Evolutionary conservation across 2,329 filamentous ascomycete genomes (phyloP).

Genomic region (Fusarium redolens): DNA sequence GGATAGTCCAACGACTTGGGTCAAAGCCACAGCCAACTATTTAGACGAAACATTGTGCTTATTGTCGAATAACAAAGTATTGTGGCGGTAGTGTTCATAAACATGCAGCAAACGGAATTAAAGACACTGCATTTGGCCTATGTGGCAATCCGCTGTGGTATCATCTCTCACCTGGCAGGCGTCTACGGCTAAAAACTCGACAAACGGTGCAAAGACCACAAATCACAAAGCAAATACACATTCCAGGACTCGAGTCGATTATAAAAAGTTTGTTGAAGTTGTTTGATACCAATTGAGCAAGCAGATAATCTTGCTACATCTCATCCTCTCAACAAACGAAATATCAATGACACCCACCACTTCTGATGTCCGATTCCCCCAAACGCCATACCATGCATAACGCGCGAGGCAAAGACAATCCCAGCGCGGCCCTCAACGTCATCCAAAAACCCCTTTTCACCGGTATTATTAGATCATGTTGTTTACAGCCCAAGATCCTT

Average conservation of each 20-base stretch:
- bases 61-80: not conserved
- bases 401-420: constrained; percentile 43
- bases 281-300: constrained; percentile 9
- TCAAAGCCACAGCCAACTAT: not conserved
- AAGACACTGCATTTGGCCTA: not conserved
- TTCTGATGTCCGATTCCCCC: constrained; percentile 35
- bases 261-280: constrained; percentile 6
- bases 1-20: not conserved
- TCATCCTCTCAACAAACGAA: constrained; percentile 27
- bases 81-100: not conserved
- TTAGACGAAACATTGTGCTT: not conserved
- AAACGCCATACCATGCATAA: constrained; percentile 47
- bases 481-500: not conserved
- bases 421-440: constrained; percentile 26
- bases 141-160: not conserved
- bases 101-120: not conserved
- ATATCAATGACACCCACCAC: constrained; percentile 28
- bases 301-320: constrained; percentile 4
- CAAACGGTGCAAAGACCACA: not conserved
- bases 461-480: constrained; percentile 26
- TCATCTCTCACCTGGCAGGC: not conserved
- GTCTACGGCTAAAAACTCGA: not conserved
- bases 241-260: not conserved
- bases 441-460: constrained; percentile 32
- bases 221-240: not conserved